A percentile compares a stretch with the other conserved stretches of the same genome.
Conservation (phyloP, 2,329 filamentous ascomycete genomes). For the Pyrenochaeta sp. region DNA sequence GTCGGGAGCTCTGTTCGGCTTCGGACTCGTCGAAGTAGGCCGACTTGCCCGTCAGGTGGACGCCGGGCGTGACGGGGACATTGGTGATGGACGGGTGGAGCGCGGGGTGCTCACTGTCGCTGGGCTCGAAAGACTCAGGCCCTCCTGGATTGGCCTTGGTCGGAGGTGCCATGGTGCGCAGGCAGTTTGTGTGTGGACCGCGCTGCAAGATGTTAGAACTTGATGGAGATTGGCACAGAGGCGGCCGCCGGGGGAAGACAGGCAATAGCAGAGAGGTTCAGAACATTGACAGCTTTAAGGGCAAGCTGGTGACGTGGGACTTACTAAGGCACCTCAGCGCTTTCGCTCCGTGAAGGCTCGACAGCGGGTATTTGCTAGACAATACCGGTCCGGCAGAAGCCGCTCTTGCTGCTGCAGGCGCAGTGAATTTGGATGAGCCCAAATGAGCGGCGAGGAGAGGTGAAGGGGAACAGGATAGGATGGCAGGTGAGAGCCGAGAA, state of each 20-base stretch:
- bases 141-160: conserved; percentile 23
- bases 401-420: conserved; percentile 10
- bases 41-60: conserved; percentile 44
- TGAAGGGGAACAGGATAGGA: not conserved
- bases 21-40: conserved; percentile 45
- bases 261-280: conserved; percentile 10
- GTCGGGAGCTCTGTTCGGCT: conserved; percentile 20
- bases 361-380: too few relatives aligned
- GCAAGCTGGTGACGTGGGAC: not conserved
- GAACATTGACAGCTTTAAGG: conserved; percentile 6
- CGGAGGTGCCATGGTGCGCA: conserved; percentile 34
- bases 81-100: conserved; percentile 48
- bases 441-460: conserved; percentile 3
- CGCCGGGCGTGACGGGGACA: conserved; percentile 54
- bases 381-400: not conserved
- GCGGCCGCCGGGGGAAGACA: conserved; percentile 3
- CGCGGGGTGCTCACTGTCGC: conserved; percentile 46
- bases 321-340: too few relatives aligned
- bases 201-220: conserved; percentile 30
- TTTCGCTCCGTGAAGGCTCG: too few relatives aligned
- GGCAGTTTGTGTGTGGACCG: conserved; percentile 18
- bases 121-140: conserved; percentile 33
- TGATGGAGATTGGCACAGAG: conserved; percentile 12
- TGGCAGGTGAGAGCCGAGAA: too few relatives aligned
- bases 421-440: not conserved